Percentiles rank a stretch among this genome's conserved stretches.
phyloP scores from a whole-genome alignment of 345 rosid species.

The Rhodamnia rubescens region DNA sequence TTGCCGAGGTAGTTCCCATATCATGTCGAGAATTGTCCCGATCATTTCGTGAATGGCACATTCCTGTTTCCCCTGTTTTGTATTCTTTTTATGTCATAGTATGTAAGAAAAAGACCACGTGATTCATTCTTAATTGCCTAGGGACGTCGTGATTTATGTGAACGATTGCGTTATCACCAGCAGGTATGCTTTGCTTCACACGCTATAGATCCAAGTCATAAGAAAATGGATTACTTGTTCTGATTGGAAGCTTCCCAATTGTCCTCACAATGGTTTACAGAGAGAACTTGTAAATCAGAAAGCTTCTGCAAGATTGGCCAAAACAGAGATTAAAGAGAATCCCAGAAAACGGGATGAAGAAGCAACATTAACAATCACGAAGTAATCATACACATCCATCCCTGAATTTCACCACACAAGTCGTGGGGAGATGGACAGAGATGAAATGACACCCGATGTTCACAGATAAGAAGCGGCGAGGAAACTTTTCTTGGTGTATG shows the following conservation, averaged over 20 bases:
- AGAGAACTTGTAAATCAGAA: neutral
- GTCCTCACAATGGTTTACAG: neutral
- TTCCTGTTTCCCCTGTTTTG: neutral
- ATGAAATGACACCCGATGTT: neutral
- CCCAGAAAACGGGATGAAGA: neutral
- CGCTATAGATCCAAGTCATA: neutral
- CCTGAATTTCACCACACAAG: neutral
- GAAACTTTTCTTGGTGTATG: neutral
- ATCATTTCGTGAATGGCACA: neutral
- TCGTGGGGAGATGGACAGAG: neutral
- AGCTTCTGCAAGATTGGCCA: neutral
- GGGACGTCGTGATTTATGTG: neutral
- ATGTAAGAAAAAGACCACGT: neutral
- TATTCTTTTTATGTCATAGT: neutral
- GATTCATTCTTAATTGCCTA: neutral
- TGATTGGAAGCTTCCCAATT: neutral
- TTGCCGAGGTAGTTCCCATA: neutral
- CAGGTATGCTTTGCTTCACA: neutral
- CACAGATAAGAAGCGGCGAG: neutral
- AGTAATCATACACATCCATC: neutral
- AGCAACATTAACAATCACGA: neutral
- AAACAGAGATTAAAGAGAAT: neutral
- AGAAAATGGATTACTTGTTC: neutral
- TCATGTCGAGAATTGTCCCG: neutral
- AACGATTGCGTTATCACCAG: accelerated